Percentiles rank a stretch among this genome's conserved stretches.
These are phyloP conservation scores for Pseudozyma thailandica DNA, from an alignment of 1,284 basidiomycete species.

Conservation along the genomic window DNA sequence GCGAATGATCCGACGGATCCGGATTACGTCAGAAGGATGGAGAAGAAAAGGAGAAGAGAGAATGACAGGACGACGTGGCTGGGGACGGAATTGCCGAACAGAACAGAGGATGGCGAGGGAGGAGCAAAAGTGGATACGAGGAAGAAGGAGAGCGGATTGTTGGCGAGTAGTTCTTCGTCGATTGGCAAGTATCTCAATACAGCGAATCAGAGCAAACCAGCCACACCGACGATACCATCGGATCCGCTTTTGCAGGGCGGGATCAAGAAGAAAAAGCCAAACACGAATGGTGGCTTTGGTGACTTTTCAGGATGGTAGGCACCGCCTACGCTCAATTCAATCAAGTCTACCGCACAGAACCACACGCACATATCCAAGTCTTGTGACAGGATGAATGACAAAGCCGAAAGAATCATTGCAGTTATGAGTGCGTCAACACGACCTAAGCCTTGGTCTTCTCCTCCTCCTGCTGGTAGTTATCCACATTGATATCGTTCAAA, in stretches of 20 bases:
- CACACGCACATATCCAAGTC: background rate
- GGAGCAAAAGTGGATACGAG: background rate
- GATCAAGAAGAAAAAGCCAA: conserved; percentile 16
- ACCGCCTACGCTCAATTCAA: background rate
- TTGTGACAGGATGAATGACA: background rate
- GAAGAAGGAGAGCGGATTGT: background rate
- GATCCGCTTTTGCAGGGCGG: background rate
- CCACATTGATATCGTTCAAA: conserved; percentile 92
- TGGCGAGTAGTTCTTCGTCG: conserved; percentile 2
- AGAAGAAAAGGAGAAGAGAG: conserved; percentile 59
- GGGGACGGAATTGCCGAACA: conserved; percentile 29
- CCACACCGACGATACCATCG: background rate
- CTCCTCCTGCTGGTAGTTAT: conserved; percentile 46
- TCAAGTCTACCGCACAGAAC: background rate
- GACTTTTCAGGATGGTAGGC: conserved; percentile 60
- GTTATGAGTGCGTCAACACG: no score
- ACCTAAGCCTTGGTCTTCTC: no score
- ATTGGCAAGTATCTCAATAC: conserved; percentile 42
- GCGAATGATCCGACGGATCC: conserved; percentile 49
- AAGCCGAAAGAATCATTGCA: background rate
- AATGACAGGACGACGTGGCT: conserved; percentile 65
- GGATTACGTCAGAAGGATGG: conserved; percentile 43
- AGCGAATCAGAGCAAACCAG: background rate
- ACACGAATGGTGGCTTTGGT: conserved; percentile 49
- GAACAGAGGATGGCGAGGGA: background rate